These are phyloP conservation scores for Stephania japonica DNA, from an alignment of 164 flowering plant genomes.

Conservation along the genomic window DNA sequence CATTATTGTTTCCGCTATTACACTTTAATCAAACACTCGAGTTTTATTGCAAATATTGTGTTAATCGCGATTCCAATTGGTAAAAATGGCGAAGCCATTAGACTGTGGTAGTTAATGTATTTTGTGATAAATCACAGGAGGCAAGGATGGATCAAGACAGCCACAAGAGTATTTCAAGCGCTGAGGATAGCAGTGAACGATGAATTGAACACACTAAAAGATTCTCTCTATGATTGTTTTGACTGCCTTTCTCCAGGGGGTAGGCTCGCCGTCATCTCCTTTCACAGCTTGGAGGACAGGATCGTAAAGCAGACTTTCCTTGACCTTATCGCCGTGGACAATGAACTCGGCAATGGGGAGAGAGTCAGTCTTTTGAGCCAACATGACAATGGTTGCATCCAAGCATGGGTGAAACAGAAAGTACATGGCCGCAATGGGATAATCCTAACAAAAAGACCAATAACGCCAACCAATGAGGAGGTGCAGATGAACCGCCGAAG, in stretches of 20 bases:
- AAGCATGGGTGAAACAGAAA: constrained; percentile 63
- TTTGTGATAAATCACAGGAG: constrained; percentile 35
- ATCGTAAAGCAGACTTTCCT: constrained; percentile 93
- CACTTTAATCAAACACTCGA: background rate
- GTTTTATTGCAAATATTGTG: background rate
- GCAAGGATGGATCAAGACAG: constrained; percentile 98
- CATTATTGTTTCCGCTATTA: background rate
- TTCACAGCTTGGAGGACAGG: constrained; percentile 98
- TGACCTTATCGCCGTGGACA: constrained; percentile 37
- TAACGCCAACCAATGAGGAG: constrained; percentile 82
- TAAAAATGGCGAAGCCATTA: background rate
- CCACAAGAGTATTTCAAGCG: constrained; percentile 93
- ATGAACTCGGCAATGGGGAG: constrained; percentile 12
- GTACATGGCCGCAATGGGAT: constrained; percentile 50
- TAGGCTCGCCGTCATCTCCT: constrained; percentile 90
- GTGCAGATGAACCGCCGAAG: constrained; percentile 60
- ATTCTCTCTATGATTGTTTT: constrained; percentile 62
- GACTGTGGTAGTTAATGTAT: background rate
- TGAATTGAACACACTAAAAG: constrained; percentile 67
- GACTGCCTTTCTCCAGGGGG: constrained; percentile 84
- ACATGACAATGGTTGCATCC: constrained; percentile 6
- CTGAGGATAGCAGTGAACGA: constrained; percentile 93
- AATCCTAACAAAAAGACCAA: constrained; percentile 86
- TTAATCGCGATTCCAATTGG: background rate
- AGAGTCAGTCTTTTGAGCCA: constrained; percentile 1